A percentile compares a stretch with the other conserved stretches of the same genome.
phyloP scores from a whole-genome alignment of 1,284 basidiomycete genomes.

The Ganoderma lucidum region DNA sequence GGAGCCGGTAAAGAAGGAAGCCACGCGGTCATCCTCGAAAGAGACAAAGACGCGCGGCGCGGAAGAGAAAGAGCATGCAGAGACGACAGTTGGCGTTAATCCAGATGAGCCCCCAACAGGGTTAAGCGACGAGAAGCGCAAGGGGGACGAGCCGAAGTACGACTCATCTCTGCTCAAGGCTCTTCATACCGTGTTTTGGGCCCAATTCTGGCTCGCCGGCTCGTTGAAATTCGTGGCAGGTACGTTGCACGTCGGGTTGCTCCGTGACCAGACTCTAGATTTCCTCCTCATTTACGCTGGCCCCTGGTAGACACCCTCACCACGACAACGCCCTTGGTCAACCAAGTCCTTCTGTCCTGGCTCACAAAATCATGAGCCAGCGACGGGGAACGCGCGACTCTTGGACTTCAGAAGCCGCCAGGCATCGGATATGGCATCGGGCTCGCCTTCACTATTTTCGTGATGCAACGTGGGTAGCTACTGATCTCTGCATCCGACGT shows the following conservation, averaged over 20 bases:
- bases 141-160: constrained; percentile 44
- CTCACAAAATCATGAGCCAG: constrained; percentile 57
- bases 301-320: constrained; percentile 56
- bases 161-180: constrained; percentile 68
- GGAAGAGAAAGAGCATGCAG: constrained; percentile 31
- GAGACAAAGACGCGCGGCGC: constrained; percentile 27
- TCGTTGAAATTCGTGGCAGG: constrained; percentile 62
- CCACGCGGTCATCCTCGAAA: constrained; percentile 37
- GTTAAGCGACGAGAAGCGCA: constrained; percentile 3
- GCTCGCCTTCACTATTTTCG: constrained; percentile 66
- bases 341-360: constrained; percentile 70
- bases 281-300: neutral
- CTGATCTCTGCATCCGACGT: neutral
- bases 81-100: constrained; percentile 47
- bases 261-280: neutral
- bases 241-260: constrained; percentile 36
- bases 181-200: constrained; percentile 62
- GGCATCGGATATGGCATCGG: constrained; percentile 70
- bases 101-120: constrained; percentile 9
- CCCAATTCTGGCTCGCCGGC: constrained; percentile 63
- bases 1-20: constrained; percentile 34
- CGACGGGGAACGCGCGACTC: constrained; percentile 45
- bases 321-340: constrained; percentile 69
- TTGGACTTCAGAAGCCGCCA: constrained; percentile 47
- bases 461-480: constrained; percentile 62